Evolutionary conservation across 2,329 filamentous ascomycete genomes (phyloP).

Genomic region (Curvularia lunata): DNA sequence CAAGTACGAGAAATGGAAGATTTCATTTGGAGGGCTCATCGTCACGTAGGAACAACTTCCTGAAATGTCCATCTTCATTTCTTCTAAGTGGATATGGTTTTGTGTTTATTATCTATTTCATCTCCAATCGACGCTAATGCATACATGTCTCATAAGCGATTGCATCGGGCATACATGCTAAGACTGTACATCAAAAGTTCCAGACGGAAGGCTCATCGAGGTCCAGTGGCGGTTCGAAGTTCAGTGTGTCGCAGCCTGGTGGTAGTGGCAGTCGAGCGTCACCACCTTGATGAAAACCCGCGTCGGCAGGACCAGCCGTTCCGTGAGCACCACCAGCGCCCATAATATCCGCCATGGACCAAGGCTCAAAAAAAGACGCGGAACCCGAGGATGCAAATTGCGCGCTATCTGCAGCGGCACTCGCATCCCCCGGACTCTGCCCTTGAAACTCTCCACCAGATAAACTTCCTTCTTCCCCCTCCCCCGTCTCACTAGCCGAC

Average conservation of each 20-base stretch:
- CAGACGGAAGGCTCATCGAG: slow-evolving; percentile 2
- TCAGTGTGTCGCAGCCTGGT: neutral
- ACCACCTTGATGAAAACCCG: neutral
- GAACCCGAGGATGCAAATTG: neutral
- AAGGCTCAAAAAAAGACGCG: neutral
- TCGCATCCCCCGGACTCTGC: neutral
- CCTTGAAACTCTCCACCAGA: neutral
- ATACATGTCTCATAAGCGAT: neutral
- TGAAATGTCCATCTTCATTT: neutral
- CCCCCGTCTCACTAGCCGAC: neutral
- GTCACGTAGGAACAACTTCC: neutral
- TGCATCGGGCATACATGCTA: neutral
- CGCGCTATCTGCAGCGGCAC: neutral
- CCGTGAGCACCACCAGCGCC: neutral
- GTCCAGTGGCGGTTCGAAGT: neutral
- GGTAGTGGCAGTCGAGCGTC: neutral
- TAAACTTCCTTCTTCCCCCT: neutral
- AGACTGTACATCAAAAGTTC: slow-evolving; percentile 1
- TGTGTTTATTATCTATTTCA: neutral
- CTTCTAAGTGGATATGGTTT: neutral
- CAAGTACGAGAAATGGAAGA: neutral
- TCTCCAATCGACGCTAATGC: neutral
- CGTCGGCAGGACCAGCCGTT: neutral
- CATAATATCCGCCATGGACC: neutral
- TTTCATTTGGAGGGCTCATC: neutral